phyloP scores from a whole-genome alignment of 345 rosid species.

The Theobroma cacao region DNA sequence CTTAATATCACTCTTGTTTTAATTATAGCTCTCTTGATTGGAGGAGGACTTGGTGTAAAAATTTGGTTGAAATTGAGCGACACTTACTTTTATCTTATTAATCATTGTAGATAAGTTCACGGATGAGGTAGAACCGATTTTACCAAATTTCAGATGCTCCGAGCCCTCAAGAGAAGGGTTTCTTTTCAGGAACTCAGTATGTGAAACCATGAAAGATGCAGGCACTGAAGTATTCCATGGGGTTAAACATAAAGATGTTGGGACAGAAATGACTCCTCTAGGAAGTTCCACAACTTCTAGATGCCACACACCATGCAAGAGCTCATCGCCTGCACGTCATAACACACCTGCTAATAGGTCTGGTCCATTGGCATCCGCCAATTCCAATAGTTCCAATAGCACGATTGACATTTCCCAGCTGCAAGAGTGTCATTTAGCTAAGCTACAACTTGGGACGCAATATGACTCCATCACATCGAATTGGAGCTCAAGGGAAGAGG shows the following conservation, averaged over 20 bases:
- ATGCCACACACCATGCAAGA: conserved; percentile 73
- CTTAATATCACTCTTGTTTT: not conserved
- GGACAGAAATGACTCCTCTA: conserved; percentile 93
- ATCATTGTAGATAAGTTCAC: conserved; percentile 68
- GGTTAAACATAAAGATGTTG: conserved; percentile 66
- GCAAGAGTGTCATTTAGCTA: conserved; percentile 65
- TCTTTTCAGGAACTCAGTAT: conserved; percentile 52
- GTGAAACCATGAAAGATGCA: conserved; percentile 48
- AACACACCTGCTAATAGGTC: conserved; percentile 90
- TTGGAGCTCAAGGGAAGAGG: conserved; percentile 96
- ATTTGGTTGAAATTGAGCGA: conserved; percentile 4
- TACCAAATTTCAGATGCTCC: conserved; percentile 47
- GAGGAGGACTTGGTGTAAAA: not conserved
- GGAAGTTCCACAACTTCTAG: conserved; percentile 83
- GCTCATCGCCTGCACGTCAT: conserved; percentile 80
- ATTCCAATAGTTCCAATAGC: conserved; percentile 27
- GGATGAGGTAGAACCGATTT: conserved; percentile 53
- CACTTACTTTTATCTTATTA: conserved; percentile 15
- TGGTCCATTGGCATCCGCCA: conserved; percentile 59
- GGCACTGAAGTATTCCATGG: conserved; percentile 41
- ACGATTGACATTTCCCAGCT: conserved; percentile 63
- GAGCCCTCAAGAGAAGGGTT: conserved; percentile 75
- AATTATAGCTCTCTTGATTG: not conserved
- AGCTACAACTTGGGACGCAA: conserved; percentile 60
- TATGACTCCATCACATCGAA: conserved; percentile 58